These are phyloP conservation scores for Bocquillonia castaneifolia DNA, from an alignment of 441 rosid species.

Conservation along the genomic window DNA sequence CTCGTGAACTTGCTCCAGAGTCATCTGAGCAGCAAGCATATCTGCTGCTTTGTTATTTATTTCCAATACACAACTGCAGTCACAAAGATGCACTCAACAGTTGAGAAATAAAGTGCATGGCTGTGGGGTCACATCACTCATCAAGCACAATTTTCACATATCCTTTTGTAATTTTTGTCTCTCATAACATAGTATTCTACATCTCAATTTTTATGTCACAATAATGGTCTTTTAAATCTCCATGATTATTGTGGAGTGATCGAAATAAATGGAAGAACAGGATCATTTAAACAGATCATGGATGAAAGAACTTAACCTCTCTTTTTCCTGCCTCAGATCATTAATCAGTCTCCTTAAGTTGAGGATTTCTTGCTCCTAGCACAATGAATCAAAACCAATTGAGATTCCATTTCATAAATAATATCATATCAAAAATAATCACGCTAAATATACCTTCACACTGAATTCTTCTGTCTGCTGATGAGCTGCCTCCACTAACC, in stretches of 20 bases:
- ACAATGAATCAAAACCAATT: conserved; percentile 5
- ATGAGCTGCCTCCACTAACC: conserved; percentile 61
- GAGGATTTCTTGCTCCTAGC: conserved; percentile 67
- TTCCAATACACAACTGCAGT: conserved; percentile 53
- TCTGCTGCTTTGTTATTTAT: conserved; percentile 58
- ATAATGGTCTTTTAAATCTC: not conserved
- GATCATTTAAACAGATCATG: not conserved
- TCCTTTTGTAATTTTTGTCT: too few species aligned
- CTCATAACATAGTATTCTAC: too few species aligned
- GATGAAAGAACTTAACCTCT: conserved; percentile 44
- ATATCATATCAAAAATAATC: not conserved
- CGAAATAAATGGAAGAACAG: not conserved
- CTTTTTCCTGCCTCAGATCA: conserved; percentile 60
- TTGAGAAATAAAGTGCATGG: not conserved
- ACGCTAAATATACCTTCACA: conserved; percentile 43
- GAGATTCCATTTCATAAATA: conserved; percentile 3
- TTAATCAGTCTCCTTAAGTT: conserved; percentile 50
- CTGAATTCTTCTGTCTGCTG: conserved; percentile 58
- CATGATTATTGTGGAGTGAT: not conserved
- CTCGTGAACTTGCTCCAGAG: conserved; percentile 67
- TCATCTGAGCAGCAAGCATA: conserved; percentile 54
- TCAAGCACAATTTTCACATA: not conserved
- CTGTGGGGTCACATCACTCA: not conserved
- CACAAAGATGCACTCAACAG: conserved; percentile 2
- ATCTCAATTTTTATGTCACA: too few species aligned